phyloP scores from a whole-genome alignment of 2,329 filamentous ascomycete species.

The Ambrosiella xylebori region DNA sequence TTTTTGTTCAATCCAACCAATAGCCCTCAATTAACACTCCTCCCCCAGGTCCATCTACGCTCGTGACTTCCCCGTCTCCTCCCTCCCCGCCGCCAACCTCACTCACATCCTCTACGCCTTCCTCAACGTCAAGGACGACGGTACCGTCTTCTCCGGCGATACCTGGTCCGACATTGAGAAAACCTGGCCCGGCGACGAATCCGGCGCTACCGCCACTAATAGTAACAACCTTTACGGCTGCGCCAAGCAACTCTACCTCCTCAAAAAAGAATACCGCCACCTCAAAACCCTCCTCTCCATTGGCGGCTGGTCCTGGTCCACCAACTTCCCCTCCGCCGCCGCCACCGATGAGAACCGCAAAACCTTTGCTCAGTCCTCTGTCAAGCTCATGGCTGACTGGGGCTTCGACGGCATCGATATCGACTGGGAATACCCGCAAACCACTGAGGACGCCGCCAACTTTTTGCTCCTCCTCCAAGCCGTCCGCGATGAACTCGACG shows the following conservation, averaged over 20 bases:
- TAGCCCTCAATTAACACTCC: not conserved
- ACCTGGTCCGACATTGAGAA: constrained; percentile 54
- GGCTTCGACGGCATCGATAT: constrained; percentile 39
- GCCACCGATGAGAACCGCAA: constrained; percentile 43
- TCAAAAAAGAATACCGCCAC: constrained; percentile 62
- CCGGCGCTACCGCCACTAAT: constrained; percentile 21
- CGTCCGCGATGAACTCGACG: constrained; percentile 30
- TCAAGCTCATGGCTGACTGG: constrained; percentile 54
- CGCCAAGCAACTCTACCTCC: constrained; percentile 59
- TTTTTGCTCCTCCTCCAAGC: constrained; percentile 28
- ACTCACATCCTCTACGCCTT: constrained; percentile 72
- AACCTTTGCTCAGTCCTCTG: constrained; percentile 52
- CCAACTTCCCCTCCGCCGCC: constrained; percentile 53
- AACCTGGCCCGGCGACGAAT: constrained; percentile 36
- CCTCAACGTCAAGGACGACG: constrained; percentile 53
- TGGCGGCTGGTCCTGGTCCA: constrained; percentile 72
- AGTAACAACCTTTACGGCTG: constrained; percentile 65
- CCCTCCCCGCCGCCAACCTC: constrained; percentile 51
- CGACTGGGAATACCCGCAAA: constrained; percentile 25
- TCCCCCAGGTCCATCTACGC: constrained; percentile 50
- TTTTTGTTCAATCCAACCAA: constrained; percentile 6
- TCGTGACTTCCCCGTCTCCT: constrained; percentile 52
- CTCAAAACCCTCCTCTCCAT: constrained; percentile 66
- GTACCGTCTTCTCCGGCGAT: constrained; percentile 58
- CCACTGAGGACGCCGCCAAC: constrained; percentile 25